Conservation (phyloP, 2,329 filamentous ascomycete genomes). For the Metarhizium guizhouense region DNA sequence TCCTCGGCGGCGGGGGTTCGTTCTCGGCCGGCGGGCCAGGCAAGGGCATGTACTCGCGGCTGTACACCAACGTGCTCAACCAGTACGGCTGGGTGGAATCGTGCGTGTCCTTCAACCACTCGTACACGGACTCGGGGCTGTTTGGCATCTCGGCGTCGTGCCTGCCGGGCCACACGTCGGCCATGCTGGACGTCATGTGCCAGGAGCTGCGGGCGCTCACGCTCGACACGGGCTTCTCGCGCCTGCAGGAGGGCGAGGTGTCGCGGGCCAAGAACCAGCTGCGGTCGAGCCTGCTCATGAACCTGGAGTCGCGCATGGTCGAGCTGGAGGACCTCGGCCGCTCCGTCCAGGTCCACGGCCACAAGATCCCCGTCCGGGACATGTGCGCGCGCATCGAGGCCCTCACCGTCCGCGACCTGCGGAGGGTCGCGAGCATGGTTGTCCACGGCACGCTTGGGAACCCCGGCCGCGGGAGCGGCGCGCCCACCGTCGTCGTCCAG, state of each 20-base stretch:
- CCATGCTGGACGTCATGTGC: conserved; percentile 94
- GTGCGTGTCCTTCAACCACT: conserved; percentile 94
- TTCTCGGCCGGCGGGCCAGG: conserved; percentile 95
- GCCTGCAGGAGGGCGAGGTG: conserved; percentile 70
- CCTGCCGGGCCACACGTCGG: conserved; percentile 63
- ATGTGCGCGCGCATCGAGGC: conserved; percentile 85
- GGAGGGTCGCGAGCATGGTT: conserved; percentile 70
- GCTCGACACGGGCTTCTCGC: conserved; percentile 62
- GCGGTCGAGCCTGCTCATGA: conserved; percentile 85
- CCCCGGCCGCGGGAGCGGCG: conserved; percentile 67
- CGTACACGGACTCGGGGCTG: conserved; percentile 89
- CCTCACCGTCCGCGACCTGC: conserved; percentile 70
- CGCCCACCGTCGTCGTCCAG: conserved; percentile 89
- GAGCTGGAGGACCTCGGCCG: conserved; percentile 92
- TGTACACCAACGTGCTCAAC: conserved; percentile 97
- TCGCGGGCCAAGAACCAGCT: conserved; percentile 95
- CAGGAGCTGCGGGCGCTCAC: conserved; percentile 75
- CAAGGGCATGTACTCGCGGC: conserved; percentile 97
- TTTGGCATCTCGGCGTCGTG: conserved; percentile 91
- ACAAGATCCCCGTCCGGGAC: conserved; percentile 82
- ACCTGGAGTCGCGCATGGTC: conserved; percentile 93
- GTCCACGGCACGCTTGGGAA: conserved; percentile 72
- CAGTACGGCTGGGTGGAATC: conserved; percentile 96
- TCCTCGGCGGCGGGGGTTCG: conserved; percentile 90
- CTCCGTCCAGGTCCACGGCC: conserved; percentile 93